phyloP scores from a whole-genome alignment of 2,329 filamentous ascomycete species.

The Talaromyces verruculosus region DNA sequence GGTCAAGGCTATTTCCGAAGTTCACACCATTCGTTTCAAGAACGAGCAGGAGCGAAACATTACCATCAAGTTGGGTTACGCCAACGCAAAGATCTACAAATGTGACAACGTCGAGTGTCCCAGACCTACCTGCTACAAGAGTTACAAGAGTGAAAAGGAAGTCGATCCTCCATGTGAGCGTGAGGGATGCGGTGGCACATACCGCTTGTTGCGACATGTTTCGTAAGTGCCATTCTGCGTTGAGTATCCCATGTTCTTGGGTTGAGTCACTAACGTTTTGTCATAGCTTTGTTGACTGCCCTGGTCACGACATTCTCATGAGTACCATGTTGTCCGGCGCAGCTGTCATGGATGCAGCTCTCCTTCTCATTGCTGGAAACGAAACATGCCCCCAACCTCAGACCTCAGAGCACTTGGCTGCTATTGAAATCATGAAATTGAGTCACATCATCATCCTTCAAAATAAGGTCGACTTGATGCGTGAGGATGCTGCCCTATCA shows the following conservation, averaged over 20 bases:
- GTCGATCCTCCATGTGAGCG: constrained; percentile 94
- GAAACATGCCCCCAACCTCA: constrained; percentile 98
- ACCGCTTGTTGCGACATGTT: constrained; percentile 85
- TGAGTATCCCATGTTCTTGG: neutral
- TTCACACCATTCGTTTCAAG: constrained; percentile 99
- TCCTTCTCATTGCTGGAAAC: constrained; percentile 95
- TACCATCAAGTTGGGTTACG: constrained; percentile 99
- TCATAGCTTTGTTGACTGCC: constrained; percentile 90
- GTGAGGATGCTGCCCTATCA: constrained; percentile 86
- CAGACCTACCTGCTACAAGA: constrained; percentile 90
- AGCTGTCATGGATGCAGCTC: constrained; percentile 97
- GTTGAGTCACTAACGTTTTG: constrained; percentile 20
- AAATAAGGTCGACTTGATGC: constrained; percentile 99
- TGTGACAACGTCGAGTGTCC: constrained; percentile 91
- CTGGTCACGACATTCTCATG: constrained; percentile 99
- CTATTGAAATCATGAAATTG: constrained; percentile 99
- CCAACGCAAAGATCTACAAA: constrained; percentile 99
- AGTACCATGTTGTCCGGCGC: constrained; percentile 99
- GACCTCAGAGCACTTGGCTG: constrained; percentile 96
- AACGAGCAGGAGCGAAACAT: constrained; percentile 99
- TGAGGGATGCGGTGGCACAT: constrained; percentile 83
- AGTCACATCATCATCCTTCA: constrained; percentile 99
- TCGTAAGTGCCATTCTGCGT: constrained; percentile 62
- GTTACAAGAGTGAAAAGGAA: constrained; percentile 99
- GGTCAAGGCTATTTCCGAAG: constrained; percentile 97